Base-by-base conservation (phyloP, 352 stramenopile genomes). In the Globisporangium megalacanthum region DNA sequence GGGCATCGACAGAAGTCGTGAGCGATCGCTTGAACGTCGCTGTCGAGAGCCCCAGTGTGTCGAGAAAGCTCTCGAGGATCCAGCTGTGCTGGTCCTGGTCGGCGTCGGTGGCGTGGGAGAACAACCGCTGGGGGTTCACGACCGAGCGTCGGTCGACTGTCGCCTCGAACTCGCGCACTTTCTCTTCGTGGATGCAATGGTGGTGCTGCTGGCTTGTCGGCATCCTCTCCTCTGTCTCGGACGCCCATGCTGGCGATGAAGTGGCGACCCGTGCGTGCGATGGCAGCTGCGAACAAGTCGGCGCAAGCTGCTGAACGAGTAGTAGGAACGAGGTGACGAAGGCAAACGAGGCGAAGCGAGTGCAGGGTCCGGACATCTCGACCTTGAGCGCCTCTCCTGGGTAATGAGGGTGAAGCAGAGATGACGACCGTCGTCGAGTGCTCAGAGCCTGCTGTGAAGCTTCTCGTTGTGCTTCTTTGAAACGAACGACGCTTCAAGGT, bases 161-260 rank as follows among this genome's bases (percentile, higher is more conserved):
- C 7, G 60, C 61, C 5, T 74, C 69, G 22, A 92, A 89, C 17
- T 62, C 67, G 8, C 72, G 66, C 0, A 67, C n/a, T 59, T 88
- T 80, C 29, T 72, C 72, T n/a, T 92, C 82, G 50, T 92, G 82
- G 11, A 86, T 75, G 55, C 82, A 92, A 54, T 82, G 65, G 56
- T 92, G 77, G 20, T 58, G 57, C 49, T 50, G 47, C 20, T 7
- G 47, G 13, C 29, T 22, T 29, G 25, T 29, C 25, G 25, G 25
- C 1, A 29, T 29, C 25, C 25, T 29, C 25, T 29, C 25, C 25
- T 29, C 25, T 29, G 25, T 29, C 36, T 55, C 47, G 6, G 44
- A 0, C 0, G 41, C 41, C 14, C 41, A n/a, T 29, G 10, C 6
- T 15, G 35, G 25, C n/a, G 54, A 33, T 51, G 41, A 29, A 4